Conservation (phyloP, 768 basidiomycete species). For the Chiua virens region DNA sequence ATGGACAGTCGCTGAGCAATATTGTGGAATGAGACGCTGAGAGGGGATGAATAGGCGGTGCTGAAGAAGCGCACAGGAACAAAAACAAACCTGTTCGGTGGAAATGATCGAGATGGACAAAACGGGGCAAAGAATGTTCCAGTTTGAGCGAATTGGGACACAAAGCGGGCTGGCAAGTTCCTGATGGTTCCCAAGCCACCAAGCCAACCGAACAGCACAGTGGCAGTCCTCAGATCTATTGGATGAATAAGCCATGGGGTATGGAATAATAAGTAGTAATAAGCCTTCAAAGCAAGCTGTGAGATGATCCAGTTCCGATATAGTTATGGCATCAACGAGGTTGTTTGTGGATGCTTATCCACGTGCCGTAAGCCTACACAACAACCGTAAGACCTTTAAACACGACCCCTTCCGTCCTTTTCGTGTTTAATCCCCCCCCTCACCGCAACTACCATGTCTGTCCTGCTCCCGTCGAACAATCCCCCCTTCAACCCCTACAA, state of each 20-base stretch:
- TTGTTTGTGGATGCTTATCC: conserved; percentile 38
- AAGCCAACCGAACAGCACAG: neutral
- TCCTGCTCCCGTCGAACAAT: conserved; percentile 12
- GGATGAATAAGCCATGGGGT: too few species aligned
- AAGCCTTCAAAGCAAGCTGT: neutral
- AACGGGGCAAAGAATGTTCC: conserved; percentile 15
- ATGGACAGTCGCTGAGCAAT: neutral
- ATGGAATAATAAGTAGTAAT: too few species aligned
- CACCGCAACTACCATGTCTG: conserved; percentile 17
- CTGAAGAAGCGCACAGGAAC: conserved; percentile 9
- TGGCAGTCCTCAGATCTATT: neutral
- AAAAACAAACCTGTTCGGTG: conserved; percentile 13
- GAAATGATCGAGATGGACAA: conserved; percentile 25
- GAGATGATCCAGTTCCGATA: conserved; percentile 24
- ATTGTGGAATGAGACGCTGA: conserved; percentile 1
- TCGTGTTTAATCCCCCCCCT: conserved; percentile 18
- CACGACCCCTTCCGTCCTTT: conserved; percentile 34
- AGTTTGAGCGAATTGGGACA: conserved; percentile 24
- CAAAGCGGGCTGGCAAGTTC: conserved; percentile 26
- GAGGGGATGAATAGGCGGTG: conserved; percentile 7
- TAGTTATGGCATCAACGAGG: conserved; percentile 31
- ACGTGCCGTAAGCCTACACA: conserved; percentile 36
- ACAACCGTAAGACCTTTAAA: conserved; percentile 36
- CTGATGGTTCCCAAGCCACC: conserved; percentile 31
- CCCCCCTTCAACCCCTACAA: conserved; percentile 29